These are phyloP conservation scores for Teunomyces tritomae DNA, from an alignment of 805 yeast species.

Conservation along the genomic window DNA sequence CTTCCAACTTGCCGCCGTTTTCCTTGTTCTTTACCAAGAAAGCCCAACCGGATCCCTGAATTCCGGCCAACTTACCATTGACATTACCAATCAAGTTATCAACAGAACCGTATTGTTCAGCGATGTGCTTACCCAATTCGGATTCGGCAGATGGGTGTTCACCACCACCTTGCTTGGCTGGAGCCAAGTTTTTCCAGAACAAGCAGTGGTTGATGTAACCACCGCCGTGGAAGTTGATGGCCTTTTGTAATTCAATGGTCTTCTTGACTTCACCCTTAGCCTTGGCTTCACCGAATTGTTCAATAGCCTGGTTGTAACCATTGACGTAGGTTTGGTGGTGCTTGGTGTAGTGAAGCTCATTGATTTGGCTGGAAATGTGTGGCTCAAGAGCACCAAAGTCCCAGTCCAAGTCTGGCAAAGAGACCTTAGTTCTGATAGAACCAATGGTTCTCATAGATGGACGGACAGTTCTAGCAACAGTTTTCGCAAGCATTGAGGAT, in stretches of 20 bases:
- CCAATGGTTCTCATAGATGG: slow-evolving; percentile 5
- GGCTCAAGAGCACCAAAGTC: slow-evolving; percentile 88
- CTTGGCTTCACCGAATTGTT: slow-evolving; percentile 67
- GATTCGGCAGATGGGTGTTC: slow-evolving; percentile 52
- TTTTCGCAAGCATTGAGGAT: not conserved
- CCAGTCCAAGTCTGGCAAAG: slow-evolving; percentile 79
- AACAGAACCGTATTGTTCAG: slow-evolving; percentile 64
- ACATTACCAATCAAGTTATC: slow-evolving; percentile 64
- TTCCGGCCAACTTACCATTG: slow-evolving; percentile 66
- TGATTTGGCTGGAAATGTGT: slow-evolving; percentile 78
- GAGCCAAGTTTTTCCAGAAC: slow-evolving; percentile 88
- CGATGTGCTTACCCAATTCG: slow-evolving; percentile 56
- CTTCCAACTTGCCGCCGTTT: slow-evolving; percentile 66
- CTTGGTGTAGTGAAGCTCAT: slow-evolving; percentile 82
- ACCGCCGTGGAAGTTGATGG: slow-evolving; percentile 89
- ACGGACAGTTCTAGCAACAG: slow-evolving; percentile 3
- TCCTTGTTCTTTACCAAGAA: slow-evolving; percentile 80
- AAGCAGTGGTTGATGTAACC: slow-evolving; percentile 83
- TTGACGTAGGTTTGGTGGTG: slow-evolving; percentile 91
- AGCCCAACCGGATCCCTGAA: slow-evolving; percentile 97
- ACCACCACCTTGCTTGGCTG: slow-evolving; percentile 76
- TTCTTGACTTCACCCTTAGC: slow-evolving; percentile 56
- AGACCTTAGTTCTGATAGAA: slow-evolving; percentile 57
- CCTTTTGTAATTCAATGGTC: slow-evolving; percentile 63
- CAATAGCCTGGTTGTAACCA: slow-evolving; percentile 77